Percentiles rank a stretch among this genome's conserved stretches.
Conservation (phyloP, 805 yeast genomes). For the Monosporozyma aquatica region DNA sequence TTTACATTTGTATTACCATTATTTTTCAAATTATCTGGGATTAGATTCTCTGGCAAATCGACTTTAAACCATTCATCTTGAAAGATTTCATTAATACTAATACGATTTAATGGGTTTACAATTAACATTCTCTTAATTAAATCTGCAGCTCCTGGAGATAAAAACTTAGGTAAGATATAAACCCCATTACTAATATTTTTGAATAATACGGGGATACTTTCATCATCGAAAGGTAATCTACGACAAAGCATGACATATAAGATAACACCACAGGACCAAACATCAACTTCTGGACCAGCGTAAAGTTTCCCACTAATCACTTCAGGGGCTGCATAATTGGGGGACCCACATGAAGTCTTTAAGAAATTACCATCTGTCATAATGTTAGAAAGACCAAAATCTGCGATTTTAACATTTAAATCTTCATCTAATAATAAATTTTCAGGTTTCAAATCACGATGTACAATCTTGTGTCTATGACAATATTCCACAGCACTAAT, state of each 20-base stretch:
- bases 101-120: slow-evolving; percentile 88
- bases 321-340: slow-evolving; percentile 97
- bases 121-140: slow-evolving; percentile 83
- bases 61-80: slow-evolving; percentile 89
- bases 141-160: slow-evolving; percentile 77
- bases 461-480: slow-evolving; percentile 93
- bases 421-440: slow-evolving; percentile 82
- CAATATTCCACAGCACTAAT: slow-evolving; percentile 95
- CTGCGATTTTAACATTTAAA: slow-evolving; percentile 89
- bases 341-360: slow-evolving; percentile 93
- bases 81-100: slow-evolving; percentile 85
- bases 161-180: slow-evolving; percentile 78
- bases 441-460: slow-evolving; percentile 94
- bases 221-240: slow-evolving; percentile 91
- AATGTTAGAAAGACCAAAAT: slow-evolving; percentile 86
- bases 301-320: slow-evolving; percentile 89
- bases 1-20: slow-evolving; percentile 6
- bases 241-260: slow-evolving; percentile 94
- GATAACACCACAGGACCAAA: slow-evolving; percentile 95
- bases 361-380: slow-evolving; percentile 97
- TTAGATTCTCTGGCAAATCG: slow-evolving; percentile 68
- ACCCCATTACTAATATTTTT: slow-evolving; percentile 90
- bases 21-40: slow-evolving; percentile 35
- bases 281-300: slow-evolving; percentile 98
- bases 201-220: slow-evolving; percentile 87